These are phyloP conservation scores for Lathyrus aphaca DNA, from an alignment of 306 rosid genomes.

Conservation along the genomic window DNA sequence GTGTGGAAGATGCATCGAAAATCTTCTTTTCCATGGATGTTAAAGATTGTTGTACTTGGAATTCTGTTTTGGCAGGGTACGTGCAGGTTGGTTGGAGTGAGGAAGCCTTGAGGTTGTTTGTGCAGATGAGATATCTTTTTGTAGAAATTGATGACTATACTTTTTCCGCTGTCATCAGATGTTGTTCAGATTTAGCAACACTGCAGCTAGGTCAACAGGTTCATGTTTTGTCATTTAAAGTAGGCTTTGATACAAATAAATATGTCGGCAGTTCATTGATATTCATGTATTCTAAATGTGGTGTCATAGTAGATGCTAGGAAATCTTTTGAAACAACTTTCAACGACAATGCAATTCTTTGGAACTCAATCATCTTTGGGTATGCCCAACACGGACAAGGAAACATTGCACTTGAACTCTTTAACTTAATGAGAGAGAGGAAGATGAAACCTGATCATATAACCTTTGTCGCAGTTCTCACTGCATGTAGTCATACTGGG, in stretches of 20 bases:
- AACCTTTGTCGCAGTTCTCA: conserved; percentile 82
- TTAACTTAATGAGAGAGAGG: conserved; percentile 59
- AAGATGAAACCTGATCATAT: conserved; percentile 79
- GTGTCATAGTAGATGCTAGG: conserved; percentile 78
- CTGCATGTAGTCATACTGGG: conserved; percentile 86
- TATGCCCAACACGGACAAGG: conserved; percentile 88
- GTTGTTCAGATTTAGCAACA: conserved; percentile 78
- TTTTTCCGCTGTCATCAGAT: conserved; percentile 66
- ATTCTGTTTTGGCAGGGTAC: conserved; percentile 73
- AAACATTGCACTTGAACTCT: conserved; percentile 65
- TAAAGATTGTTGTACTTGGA: conserved; percentile 80
- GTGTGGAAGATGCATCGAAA: conserved; percentile 59
- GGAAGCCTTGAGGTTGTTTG: conserved; percentile 68
- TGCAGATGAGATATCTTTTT: conserved; percentile 51
- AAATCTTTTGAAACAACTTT: conserved; percentile 67
- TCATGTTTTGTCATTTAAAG: conserved; percentile 63
- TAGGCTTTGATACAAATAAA: conserved; percentile 60
- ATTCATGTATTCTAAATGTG: conserved; percentile 89
- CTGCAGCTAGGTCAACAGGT: conserved; percentile 74
- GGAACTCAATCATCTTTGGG: conserved; percentile 87
- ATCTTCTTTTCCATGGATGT: conserved; percentile 56
- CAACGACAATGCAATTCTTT: conserved; percentile 57
- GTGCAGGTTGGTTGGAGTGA: conserved; percentile 74
- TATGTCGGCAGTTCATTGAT: conserved; percentile 80
- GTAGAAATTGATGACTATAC: conserved; percentile 68